Base-by-base conservation (phyloP, 768 basidiomycete genomes). In the Mycena rosella region DNA sequence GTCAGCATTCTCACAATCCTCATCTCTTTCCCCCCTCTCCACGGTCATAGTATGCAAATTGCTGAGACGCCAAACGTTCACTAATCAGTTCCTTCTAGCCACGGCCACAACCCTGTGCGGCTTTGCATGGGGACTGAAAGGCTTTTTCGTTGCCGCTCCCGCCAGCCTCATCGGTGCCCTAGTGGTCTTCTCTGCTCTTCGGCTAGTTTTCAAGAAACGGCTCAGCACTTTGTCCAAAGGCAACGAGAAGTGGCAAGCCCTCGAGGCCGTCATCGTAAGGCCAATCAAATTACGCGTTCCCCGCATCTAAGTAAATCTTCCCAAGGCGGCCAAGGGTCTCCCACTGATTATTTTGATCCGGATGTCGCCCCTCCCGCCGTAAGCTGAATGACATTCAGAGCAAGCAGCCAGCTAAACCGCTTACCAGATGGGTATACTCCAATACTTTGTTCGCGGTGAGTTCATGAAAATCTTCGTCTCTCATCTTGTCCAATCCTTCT, bases 281-380 rank as follows among this genome's bases (percentile, higher is more conserved):
- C n/a, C 32, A 17, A 15, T 40, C 2, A 24, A 4, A 8, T 56
- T 52, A 17, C 54, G 24, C 5, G 29, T 51, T 52, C 42, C 48
- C 24, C 38, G 52, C 26, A 52, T 63, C 60, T 65, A 38, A n/a
- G n/a, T n/a, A n/a, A 71, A 65, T 8, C 9, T 8, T 52, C 32
- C 42, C 42, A 71, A 94, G 92, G 83, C 81, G 65, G 87, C 88
- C 18, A 93, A 91, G 76, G 95, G 95, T 30, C 80, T 95, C 20
- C 90, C 90, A n/a, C 81, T 95, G 26, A 92, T 96, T 44, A 86
- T 94, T 70, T 85, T 96, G 52, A 91, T 96, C 67, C 89, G 94
- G 17, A 76, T 93, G 24, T 94, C 92, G 5, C 90, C 95, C 5
- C 88, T 96, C 76, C 94, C 93, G 51, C 93, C 95, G 69, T 71